Conservation (phyloP, 495 filamentous ascomycete species). For the Hyaloscypha hepaticicola region DNA sequence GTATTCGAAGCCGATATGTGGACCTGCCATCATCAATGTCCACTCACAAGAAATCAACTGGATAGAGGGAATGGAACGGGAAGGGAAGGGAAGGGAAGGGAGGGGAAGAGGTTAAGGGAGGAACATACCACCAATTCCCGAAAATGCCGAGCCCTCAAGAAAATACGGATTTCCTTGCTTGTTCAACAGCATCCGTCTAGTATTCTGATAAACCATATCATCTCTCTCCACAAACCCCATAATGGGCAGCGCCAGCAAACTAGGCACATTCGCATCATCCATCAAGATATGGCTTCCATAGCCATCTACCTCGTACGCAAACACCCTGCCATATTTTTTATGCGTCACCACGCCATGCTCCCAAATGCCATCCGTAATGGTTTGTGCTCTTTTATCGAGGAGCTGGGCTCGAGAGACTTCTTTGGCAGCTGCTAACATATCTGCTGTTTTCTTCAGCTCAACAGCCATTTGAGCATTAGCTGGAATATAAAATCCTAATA, state of each 20-base stretch:
- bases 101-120: constrained; percentile 11
- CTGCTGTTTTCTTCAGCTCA: constrained; percentile 76
- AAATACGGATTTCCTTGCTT: constrained; percentile 86
- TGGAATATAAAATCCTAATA: constrained; percentile 92
- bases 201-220: constrained; percentile 81
- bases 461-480: constrained; percentile 95
- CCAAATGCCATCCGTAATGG: constrained; percentile 74
- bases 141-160: constrained; percentile 73
- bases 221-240: constrained; percentile 73
- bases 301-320: constrained; percentile 95
- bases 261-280: constrained; percentile 97
- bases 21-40: constrained; percentile 26
- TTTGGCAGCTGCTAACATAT: constrained; percentile 59
- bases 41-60: background rate
- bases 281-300: constrained; percentile 90
- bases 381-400: constrained; percentile 61
- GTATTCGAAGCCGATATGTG: constrained; percentile 75
- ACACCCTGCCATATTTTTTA: constrained; percentile 81
- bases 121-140: constrained; percentile 70
- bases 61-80: constrained; percentile 20
- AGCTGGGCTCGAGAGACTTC: constrained; percentile 49
- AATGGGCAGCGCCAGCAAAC: constrained; percentile 79
- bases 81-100: constrained; percentile 21
- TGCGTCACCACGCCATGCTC: constrained; percentile 89
- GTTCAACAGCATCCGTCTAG: constrained; percentile 83